Percentiles rank a stretch among this genome's conserved stretches.
phyloP scores from a whole-genome alignment of 75 land plant genomes.

The Selaginella moellendorffii region DNA sequence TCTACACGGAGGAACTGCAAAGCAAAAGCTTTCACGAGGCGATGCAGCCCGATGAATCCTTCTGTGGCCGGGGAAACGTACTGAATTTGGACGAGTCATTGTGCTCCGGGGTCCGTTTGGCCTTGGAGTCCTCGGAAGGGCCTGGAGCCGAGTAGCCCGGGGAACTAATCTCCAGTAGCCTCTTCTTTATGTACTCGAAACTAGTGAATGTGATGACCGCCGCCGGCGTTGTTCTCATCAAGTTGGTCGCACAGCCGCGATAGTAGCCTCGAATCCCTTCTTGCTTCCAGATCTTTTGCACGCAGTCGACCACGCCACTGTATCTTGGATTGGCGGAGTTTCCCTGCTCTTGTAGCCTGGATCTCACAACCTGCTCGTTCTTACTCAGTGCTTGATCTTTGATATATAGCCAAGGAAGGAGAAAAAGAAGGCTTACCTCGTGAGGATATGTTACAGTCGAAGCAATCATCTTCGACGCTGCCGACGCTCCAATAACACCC shows the following conservation, averaged over 20 bases:
- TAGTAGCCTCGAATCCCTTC: slow-evolving; percentile 79
- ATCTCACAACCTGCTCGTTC: slow-evolving; percentile 55
- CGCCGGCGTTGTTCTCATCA: slow-evolving; percentile 82
- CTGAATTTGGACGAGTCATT: neutral
- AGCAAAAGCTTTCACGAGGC: neutral
- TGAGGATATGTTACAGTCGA: slow-evolving; percentile 80
- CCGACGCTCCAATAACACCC: slow-evolving; percentile 68
- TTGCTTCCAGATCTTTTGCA: slow-evolving; percentile 39
- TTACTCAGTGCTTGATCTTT: neutral
- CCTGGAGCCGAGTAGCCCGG: neutral
- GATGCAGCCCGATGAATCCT: neutral
- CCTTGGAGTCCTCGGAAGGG: neutral
- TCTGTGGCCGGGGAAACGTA: neutral
- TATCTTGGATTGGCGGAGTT: slow-evolving; percentile 31
- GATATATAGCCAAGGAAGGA: neutral
- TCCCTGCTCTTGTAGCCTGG: slow-evolving; percentile 91
- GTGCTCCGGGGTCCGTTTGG: too few species aligned
- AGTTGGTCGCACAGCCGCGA: slow-evolving; percentile 84
- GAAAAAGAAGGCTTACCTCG: slow-evolving; percentile 37
- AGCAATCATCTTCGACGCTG: slow-evolving; percentile 57
- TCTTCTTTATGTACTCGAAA: slow-evolving; percentile 61
- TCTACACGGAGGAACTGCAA: too few species aligned
- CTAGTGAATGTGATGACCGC: slow-evolving; percentile 92
- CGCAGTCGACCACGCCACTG: slow-evolving; percentile 63
- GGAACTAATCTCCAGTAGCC: slow-evolving; percentile 15